Evolutionary conservation across 2,329 filamentous ascomycete species (phyloP).

Genomic region (Leptographium lundbergii): DNA sequence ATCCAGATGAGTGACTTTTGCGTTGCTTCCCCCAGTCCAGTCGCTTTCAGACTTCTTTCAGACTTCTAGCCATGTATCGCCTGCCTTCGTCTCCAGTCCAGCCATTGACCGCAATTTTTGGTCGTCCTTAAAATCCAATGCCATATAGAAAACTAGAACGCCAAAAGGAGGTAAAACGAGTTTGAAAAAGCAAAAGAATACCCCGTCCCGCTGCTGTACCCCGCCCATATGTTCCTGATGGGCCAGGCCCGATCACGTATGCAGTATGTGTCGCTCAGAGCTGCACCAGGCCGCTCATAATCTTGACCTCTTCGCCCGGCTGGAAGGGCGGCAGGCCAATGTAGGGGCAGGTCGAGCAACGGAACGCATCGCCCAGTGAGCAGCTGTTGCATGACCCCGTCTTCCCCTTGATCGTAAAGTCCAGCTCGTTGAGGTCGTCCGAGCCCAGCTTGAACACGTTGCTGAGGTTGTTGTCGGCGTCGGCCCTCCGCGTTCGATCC

Average conservation of each 20-base stretch:
- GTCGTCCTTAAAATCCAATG: neutral
- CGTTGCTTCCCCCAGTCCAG: too few relatives aligned
- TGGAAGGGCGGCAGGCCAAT: conserved; percentile 93
- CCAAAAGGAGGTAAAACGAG: neutral
- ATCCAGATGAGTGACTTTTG: neutral
- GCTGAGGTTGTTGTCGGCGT: conserved; percentile 19
- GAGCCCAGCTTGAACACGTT: conserved; percentile 53
- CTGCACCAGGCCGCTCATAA: conserved; percentile 79
- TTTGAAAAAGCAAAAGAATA: neutral
- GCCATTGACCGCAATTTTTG: neutral
- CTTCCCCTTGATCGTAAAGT: conserved; percentile 97
- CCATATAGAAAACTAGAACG: neutral
- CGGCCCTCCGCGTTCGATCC: conserved; percentile 37
- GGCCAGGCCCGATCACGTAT: neutral
- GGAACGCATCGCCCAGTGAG: conserved; percentile 80
- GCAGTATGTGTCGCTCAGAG: conserved; percentile 32
- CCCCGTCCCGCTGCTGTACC: neutral
- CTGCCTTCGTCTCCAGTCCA: neutral
- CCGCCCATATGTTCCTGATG: neutral
- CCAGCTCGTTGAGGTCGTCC: conserved; percentile 77
- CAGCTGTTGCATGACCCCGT: conserved; percentile 84
- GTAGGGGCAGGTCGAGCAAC: conserved; percentile 64
- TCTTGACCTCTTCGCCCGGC: conserved; percentile 82
- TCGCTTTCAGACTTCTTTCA: too few relatives aligned
- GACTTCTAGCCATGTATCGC: neutral